Evolutionary conservation across 768 basidiomycete genomes (phyloP).

Genomic region (Termitomyces sp.): DNA sequence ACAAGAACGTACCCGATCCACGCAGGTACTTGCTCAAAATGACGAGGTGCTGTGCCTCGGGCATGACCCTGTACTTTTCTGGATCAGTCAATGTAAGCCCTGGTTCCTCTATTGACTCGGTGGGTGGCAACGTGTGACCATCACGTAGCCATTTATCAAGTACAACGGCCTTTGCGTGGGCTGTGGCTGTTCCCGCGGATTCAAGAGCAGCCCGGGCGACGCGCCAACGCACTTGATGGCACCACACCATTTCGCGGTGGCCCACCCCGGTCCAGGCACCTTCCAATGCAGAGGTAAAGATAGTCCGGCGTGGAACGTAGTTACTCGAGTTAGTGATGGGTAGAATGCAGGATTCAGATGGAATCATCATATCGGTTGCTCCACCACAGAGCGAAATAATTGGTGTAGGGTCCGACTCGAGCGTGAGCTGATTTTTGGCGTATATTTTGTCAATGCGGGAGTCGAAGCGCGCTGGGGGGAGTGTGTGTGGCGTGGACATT

Average conservation of each 20-base stretch:
- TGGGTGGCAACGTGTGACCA: conserved; percentile 44
- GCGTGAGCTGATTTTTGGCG: conserved; percentile 31
- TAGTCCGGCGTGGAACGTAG: conserved; percentile 46
- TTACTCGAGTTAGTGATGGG: conserved; percentile 20
- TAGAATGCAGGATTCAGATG: conserved; percentile 84
- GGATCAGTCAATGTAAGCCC: conserved; percentile 18
- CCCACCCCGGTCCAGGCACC: conserved; percentile 96
- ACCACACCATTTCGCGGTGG: conserved; percentile 98
- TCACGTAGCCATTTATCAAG: conserved; percentile 72
- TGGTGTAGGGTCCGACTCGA: conserved; percentile 50
- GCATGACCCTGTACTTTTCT: conserved; percentile 33
- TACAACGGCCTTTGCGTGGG: conserved; percentile 27
- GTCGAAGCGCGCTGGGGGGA: conserved; percentile 89
- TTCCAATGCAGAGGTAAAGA: conserved; percentile 85
- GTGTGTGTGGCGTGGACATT: conserved; percentile 91
- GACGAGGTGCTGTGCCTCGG: conserved; percentile 33
- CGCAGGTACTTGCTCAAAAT: conserved; percentile 35
- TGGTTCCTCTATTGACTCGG: conserved; percentile 5
- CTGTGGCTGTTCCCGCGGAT: conserved; percentile 35
- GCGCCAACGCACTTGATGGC: conserved; percentile 92
- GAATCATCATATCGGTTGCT: conserved; percentile 86
- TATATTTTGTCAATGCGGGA: conserved; percentile 77
- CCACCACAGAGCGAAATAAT: conserved; percentile 90
- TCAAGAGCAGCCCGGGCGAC: conserved; percentile 80
- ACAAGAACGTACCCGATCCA: conserved; percentile 42